Base-by-base conservation (phyloP, 2,329 filamentous ascomycete genomes). In the Claviceps sp. region DNA sequence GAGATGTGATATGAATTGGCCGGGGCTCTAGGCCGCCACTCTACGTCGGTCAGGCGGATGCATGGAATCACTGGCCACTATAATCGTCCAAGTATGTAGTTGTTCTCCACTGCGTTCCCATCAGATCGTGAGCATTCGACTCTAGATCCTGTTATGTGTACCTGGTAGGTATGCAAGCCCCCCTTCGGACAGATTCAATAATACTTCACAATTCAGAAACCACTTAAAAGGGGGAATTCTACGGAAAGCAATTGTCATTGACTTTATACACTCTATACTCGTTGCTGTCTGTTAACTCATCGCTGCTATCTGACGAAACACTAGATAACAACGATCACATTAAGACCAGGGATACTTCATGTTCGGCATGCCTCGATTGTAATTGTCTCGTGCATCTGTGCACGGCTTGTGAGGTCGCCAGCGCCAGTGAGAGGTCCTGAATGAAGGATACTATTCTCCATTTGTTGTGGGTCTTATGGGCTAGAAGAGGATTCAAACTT, bases 381-480 rank as follows among this genome's bases (percentile, higher is more conserved):
- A 34, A 22, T 39, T 40, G 34, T 47, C 42, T 23, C 17, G 11
- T 22, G 16, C 11, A 50, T 47, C 23, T 23, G 37, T 42, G 42
- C 45, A n/a, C 9, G 43, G 29, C 17, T 47, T 52, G 45, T 49
- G 50, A 29, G 62, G 58, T 51, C 61, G 45, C 67, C 66, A 68
- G 49, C 62, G 59, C 64, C 62, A 67, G 39, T 59, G 55, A 44
- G 62, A 60, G 49, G 60, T 58, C 49, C 55, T 61, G 38, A 62
- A 57, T 54, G 62, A 65, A 58, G 60, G 55, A 51, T 61, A 62
- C 73, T 75, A 75, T 57, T 73, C 66, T 56, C 66, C 68, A 53
- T 59, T 57, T 55, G 69, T 68, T 49, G 60, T 61, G 16, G 71
- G 65, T 44, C 57, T 54, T 48, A 77, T 72, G 5, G 75, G 65